Evolutionary conservation across 1,284 basidiomycete species (phyloP).

Genomic region (Cystobasidium sp.): DNA sequence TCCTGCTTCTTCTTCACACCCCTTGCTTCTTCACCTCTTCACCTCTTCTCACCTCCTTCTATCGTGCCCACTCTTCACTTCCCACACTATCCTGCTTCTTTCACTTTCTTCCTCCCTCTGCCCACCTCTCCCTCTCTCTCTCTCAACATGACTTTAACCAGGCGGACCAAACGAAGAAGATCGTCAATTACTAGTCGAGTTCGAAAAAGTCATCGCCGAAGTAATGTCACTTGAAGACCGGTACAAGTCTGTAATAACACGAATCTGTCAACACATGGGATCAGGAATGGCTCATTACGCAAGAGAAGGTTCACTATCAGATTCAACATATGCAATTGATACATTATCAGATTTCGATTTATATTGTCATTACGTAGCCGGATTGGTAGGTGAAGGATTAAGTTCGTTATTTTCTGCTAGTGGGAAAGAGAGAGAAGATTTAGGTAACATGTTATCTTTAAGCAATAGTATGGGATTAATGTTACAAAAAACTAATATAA

Average conservation of each 20-base stretch:
- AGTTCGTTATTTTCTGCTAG: conserved; percentile 88
- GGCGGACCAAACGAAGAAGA: conserved; percentile 87
- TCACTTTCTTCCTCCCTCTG: background rate
- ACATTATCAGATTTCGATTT: conserved; percentile 86
- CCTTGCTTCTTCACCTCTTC: no score
- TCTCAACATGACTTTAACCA: conserved; percentile 44
- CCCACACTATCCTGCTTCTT: no score
- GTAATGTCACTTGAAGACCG: conserved; percentile 69
- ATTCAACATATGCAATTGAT: conserved; percentile 60
- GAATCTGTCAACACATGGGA: conserved; percentile 85
- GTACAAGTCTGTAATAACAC: conserved; percentile 82
- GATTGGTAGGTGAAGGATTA: conserved; percentile 94
- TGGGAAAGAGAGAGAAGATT: conserved; percentile 76
- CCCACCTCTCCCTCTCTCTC: no score
- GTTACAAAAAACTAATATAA: conserved; percentile 98
- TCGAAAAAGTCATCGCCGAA: conserved; percentile 81
- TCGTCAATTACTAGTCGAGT: conserved; percentile 82
- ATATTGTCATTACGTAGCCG: conserved; percentile 99
- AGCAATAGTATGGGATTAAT: conserved; percentile 96
- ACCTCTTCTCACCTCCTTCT: no score
- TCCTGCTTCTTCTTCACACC: no score
- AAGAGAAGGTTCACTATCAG: conserved; percentile 68
- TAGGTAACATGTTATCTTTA: conserved; percentile 81
- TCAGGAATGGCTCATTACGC: conserved; percentile 95
- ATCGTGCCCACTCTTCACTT: no score